Evolutionary conservation across 1,139 yeast species (phyloP).

Genomic region (Lodderomyces jiufengensis): DNA sequence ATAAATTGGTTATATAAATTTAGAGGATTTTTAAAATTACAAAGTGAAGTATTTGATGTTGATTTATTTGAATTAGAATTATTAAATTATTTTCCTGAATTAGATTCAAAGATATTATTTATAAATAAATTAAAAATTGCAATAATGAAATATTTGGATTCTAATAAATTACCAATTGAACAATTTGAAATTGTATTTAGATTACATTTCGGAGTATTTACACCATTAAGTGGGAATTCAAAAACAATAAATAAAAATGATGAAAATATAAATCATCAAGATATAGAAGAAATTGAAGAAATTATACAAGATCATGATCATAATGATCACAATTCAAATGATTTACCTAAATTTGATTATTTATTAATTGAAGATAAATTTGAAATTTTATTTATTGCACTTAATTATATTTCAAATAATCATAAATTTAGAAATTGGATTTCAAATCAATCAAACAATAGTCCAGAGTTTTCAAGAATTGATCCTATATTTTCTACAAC

Average conservation of each 20-base stretch:
- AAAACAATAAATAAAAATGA: too few species aligned
- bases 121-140: constrained; percentile 39
- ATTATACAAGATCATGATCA: constrained; percentile 13
- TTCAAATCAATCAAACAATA: constrained; percentile 22
- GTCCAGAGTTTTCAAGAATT: constrained; percentile 3
- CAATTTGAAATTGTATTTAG: constrained; percentile 48
- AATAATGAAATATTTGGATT: constrained; percentile 33
- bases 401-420: constrained; percentile 34
- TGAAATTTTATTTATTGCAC: constrained; percentile 41
- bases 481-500: constrained; percentile 1
- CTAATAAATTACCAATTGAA: constrained; percentile 25
- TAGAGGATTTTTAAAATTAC: constrained; percentile 42
- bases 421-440: constrained; percentile 40
- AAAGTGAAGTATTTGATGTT: constrained; percentile 48
- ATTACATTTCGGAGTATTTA: constrained; percentile 39
- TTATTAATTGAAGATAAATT: constrained; percentile 44
- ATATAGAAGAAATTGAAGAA: constrained; percentile 8
- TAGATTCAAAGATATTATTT: constrained; percentile 24
- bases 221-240: constrained; percentile 35
- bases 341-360: constrained; percentile 28
- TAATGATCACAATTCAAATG: constrained; percentile 7
- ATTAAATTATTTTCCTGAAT: constrained; percentile 23
- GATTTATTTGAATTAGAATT: constrained; percentile 56
- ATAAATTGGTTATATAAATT: constrained; percentile 50
- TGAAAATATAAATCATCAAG: constrained; percentile 15